Evolutionary conservation across 768 basidiomycete genomes (phyloP).

Genomic region (Pholiota molesta): DNA sequence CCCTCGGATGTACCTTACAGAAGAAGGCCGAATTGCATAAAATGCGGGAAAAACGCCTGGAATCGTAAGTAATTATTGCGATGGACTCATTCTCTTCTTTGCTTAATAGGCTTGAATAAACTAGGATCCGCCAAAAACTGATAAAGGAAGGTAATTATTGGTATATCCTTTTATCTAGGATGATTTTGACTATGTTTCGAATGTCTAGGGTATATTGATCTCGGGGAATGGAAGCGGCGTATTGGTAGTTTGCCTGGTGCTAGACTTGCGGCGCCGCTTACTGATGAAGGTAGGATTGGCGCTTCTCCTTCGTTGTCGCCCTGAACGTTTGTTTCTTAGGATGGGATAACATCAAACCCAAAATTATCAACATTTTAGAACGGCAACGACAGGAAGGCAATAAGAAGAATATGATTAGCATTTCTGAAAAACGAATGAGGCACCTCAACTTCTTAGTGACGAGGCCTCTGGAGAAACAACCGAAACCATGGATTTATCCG

Average conservation of each 20-base stretch:
- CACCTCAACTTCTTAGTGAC: not conserved
- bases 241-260: conserved; percentile 22
- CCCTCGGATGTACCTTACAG: no score
- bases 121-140: not conserved
- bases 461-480: not conserved
- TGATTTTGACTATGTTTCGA: not conserved
- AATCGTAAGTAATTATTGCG: no score
- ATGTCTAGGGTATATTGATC: not conserved
- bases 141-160: not conserved
- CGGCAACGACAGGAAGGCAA: not conserved
- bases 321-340: conserved; percentile 13
- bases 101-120: not conserved
- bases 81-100: not conserved
- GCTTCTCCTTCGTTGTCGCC: not conserved
- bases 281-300: conserved; percentile 23
- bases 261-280: conserved; percentile 21
- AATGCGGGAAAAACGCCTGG: no score
- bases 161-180: not conserved
- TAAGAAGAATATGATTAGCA: not conserved
- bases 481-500: not conserved
- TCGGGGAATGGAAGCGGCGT: conserved; percentile 9
- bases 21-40: no score
- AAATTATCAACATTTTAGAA: not conserved
- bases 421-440: not conserved
- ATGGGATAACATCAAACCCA: conserved; percentile 27